phyloP scores from a whole-genome alignment of 305 asterid species.

The Plantago rigida region DNA sequence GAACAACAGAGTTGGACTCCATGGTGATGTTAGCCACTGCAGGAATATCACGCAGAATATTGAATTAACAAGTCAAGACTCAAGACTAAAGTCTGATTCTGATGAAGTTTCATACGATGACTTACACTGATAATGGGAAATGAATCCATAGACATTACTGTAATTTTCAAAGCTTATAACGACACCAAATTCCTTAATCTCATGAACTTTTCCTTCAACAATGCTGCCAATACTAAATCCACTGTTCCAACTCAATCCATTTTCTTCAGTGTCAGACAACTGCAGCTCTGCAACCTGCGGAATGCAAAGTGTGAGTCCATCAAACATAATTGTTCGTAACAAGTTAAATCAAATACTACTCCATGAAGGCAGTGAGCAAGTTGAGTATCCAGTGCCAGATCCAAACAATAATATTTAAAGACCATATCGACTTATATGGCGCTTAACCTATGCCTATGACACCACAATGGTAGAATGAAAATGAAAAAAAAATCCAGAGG shows the following conservation, averaged over 20 bases:
- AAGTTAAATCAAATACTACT: too few species aligned
- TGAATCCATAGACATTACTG: constrained; percentile 65
- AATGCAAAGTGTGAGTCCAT: constrained; percentile 9
- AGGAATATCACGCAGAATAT: constrained; percentile 23
- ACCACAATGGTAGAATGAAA: too few species aligned
- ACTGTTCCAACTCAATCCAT: constrained; percentile 48
- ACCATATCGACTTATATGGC: too few species aligned
- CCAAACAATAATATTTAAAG: too few species aligned
- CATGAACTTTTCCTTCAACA: constrained; percentile 66
- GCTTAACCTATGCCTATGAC: too few species aligned
- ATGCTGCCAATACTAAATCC: constrained; percentile 51
- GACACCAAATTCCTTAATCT: constrained; percentile 72
- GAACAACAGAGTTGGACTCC: constrained; percentile 49
- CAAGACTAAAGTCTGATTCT: background rate
- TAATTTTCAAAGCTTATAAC: constrained; percentile 63
- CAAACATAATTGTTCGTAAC: too few species aligned
- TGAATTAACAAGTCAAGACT: constrained; percentile 20
- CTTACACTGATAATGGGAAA: constrained; percentile 80
- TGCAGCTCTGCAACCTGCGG: constrained; percentile 74
- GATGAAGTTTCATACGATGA: constrained; percentile 16
- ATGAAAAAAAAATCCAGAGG: too few species aligned
- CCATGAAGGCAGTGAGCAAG: too few species aligned
- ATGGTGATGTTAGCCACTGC: constrained; percentile 59
- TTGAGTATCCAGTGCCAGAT: background rate
- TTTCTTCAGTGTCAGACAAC: constrained; percentile 39